Percentiles rank a stretch among this genome's conserved stretches.
These are phyloP conservation scores for Boletus insuetus DNA, from an alignment of 768 basidiomycete species.

Conservation along the genomic window DNA sequence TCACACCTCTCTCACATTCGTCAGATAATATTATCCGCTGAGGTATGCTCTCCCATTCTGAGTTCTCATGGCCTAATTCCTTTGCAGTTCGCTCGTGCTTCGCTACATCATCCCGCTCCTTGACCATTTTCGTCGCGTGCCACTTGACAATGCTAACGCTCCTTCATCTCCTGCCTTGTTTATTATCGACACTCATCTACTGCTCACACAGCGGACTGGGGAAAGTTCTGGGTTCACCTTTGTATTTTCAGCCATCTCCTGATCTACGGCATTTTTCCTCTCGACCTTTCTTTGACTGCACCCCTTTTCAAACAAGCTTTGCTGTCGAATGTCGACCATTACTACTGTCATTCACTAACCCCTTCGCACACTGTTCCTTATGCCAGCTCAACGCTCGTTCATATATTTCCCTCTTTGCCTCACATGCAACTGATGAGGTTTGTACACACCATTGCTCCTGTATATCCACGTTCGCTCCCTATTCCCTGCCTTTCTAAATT, in stretches of 20 bases:
- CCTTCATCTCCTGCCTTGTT: not conserved
- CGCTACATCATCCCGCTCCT: slow-evolving; percentile 1
- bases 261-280: not conserved
- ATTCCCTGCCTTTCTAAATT: not conserved
- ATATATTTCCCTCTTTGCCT: not conserved
- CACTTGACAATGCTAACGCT: not conserved
- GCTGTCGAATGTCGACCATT: not conserved
- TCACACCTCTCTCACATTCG: not conserved
- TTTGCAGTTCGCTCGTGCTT: slow-evolving; percentile 1
- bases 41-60: slow-evolving; percentile 12
- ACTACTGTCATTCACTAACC: slow-evolving; percentile 2
- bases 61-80: not conserved
- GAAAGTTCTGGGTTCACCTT: not conserved
- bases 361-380: not conserved
- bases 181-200: not conserved
- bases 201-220: not conserved
- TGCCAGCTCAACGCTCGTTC: slow-evolving; percentile 4
- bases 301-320: not conserved
- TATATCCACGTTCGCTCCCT: not conserved
- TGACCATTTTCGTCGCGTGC: not conserved
- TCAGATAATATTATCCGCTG: slow-evolving; percentile 8
- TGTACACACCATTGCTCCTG: slow-evolving; percentile 4
- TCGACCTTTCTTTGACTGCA: not conserved
- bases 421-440: not conserved
- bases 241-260: not conserved